These are phyloP conservation scores for Xerocomellus chrysenteron DNA, from an alignment of 768 basidiomycete genomes.

Conservation along the genomic window DNA sequence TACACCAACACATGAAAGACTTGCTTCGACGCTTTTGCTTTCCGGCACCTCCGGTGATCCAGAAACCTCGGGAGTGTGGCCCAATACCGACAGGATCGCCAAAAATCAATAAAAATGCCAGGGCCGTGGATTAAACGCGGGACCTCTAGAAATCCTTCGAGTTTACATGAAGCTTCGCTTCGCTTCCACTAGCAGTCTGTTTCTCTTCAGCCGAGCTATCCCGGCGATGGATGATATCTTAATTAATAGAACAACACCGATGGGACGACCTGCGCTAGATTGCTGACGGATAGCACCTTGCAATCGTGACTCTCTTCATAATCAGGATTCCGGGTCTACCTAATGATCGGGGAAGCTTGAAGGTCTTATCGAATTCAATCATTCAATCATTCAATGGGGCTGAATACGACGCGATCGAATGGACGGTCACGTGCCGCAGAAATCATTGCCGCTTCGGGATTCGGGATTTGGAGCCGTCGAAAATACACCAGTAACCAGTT, in stretches of 20 bases:
- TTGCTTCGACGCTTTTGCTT: not conserved
- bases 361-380: not conserved
- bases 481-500: not conserved
- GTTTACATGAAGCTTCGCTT: not conserved
- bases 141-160: slow-evolving; percentile 40
- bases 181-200: not conserved
- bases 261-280: not conserved
- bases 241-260: not conserved
- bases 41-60: not conserved
- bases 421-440: slow-evolving; percentile 19
- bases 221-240: not conserved
- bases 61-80: not conserved
- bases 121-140: slow-evolving; percentile 47
- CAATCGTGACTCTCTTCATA: not conserved
- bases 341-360: not conserved
- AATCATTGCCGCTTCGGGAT: not conserved
- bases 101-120: not conserved
- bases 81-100: not conserved
- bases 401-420: not conserved
- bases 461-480: not conserved
- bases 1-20: not conserved
- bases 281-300: not conserved
- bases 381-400: too few relatives aligned
- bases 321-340: not conserved
- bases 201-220: not conserved